These are phyloP conservation scores for Coleophoma cylindrospora DNA, from an alignment of 2,329 filamentous ascomycete genomes.

Conservation along the genomic window DNA sequence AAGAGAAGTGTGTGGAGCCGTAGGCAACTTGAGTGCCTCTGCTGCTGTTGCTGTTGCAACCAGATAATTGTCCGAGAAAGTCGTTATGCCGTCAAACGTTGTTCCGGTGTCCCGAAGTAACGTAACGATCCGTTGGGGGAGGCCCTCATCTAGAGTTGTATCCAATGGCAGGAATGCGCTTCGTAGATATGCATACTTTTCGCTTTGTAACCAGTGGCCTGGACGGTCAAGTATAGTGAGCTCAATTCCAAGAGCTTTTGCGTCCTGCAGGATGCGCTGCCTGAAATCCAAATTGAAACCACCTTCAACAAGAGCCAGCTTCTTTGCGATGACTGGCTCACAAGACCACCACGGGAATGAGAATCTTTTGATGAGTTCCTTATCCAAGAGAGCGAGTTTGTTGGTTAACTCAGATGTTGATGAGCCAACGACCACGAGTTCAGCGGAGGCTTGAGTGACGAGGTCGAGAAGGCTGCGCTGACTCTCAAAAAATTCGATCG, in stretches of 20 bases:
- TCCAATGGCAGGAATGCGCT: conserved; percentile 1
- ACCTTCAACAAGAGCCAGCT: neutral
- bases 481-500: too few relatives aligned
- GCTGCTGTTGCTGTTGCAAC: neutral
- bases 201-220: conserved; percentile 1
- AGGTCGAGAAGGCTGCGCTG: too few relatives aligned
- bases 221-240: conserved; percentile 1
- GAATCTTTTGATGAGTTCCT: too few relatives aligned
- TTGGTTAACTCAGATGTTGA: too few relatives aligned
- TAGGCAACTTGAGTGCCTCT: neutral
- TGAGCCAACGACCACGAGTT: too few relatives aligned
- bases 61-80: neutral
- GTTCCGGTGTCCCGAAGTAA: neutral
- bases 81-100: conserved; percentile 1
- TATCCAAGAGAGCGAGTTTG: too few relatives aligned
- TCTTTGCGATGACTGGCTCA: neutral
- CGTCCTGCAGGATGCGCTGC: neutral
- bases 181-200: neutral
- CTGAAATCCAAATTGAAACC: neutral
- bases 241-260: neutral
- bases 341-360: too few relatives aligned
- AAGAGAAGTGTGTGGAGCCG: neutral
- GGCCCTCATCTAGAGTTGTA: neutral
- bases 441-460: too few relatives aligned
- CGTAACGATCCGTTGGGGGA: neutral